Evolutionary conservation across 352 stramenopile species (phyloP), one percentile per base, ranked within the genome.

Genomic region (Pythium aristosporum): DNA sequence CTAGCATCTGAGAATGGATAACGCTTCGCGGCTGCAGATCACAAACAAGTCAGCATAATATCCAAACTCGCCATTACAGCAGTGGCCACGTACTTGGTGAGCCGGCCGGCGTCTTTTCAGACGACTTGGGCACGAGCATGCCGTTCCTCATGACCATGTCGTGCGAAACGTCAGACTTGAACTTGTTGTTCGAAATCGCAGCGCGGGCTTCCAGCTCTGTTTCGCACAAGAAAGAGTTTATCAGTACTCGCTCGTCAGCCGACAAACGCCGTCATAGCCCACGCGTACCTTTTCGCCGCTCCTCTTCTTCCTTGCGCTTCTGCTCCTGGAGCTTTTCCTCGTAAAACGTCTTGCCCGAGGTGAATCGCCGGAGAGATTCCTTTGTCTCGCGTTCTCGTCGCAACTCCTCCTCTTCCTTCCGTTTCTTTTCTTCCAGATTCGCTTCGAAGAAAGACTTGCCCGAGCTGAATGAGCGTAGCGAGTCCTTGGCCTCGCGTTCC

Each of bases 131-230:
- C 20, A 85, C 65, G 60, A 75, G 75, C 4, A 88, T 65, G 28
- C 81, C 81, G 50, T 90, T 90, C 41, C 75, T 77, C 81, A 90
- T 88, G 12, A 77, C 62, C 68, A 81, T 79, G 46, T 88, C 72
- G 47, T 88, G 76, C 5, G 72, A 79, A 16, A 85, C 75, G 0
- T 76, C 66, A 15, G 72, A 80, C 6, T 77, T 76, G 51, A 75
- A 87, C 21, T 80, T 81, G 69, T 71, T 86, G 48, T 83, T 84
- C 0, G 69, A 32, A 55, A 74, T 76, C 2, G 69, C 57, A 32
- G 57, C 55, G 25, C 63, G 55, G 3, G 63, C 57, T 41, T 57
- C 57, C 18, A 66, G 41, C 44, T 66, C 64, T 71, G 37, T 16
- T n/a, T 4, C 9, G 2, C 9, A 42, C 9, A 2, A 42, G 10